Evolutionary conservation across 306 rosid species (phyloP), one percentile per base, ranked within the genome.

Genomic region (Amphicarpaea edgeworthii): DNA sequence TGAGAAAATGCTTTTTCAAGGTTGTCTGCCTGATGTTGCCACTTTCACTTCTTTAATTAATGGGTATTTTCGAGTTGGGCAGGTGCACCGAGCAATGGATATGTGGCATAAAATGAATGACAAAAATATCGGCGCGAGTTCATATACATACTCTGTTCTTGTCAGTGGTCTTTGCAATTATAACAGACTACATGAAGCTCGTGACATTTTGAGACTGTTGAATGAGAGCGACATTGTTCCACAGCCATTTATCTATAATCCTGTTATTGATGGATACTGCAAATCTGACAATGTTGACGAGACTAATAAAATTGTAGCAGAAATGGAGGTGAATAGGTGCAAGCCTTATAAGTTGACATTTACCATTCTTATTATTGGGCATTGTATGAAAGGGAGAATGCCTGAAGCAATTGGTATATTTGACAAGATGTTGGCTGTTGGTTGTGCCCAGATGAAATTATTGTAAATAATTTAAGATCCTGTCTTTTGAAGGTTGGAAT

Each of bases 331-430:
- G 49, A 64, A 40, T 34, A 37, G 69, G n/a, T 64, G 70, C 32
- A 38, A 38, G 32, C 70, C 70, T 40, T 50, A 64, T 64, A 64
- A 64, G 70, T 40, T 64, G 17, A 64, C 70, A 1, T 64, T 17
- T 64, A 64, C 70, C 14, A 64, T 64, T 38, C 70, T 64, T 64
- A 64, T 64, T 38, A 64, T 64, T 64, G 70, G 70, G 32, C 70
- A 38, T 64, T 64, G 70, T 40, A 64, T 64, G 70, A 64, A 64
- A 64, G 70, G 70, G 32, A 64, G 70, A 38, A 64, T 40, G 32
- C 6, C 1, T 64, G 70, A 64, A 38, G 70, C 70, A 38, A 38
- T 64, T 17, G 47, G 50, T 64, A 0, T 40, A 32, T 64, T 64
- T 40, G 49, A 64, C 5, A 64, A 40, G 70, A 64, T 64, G 70